These are phyloP conservation scores for Ustilago loliicola DNA, from an alignment of 1,284 basidiomycete genomes.

Conservation along the genomic window DNA sequence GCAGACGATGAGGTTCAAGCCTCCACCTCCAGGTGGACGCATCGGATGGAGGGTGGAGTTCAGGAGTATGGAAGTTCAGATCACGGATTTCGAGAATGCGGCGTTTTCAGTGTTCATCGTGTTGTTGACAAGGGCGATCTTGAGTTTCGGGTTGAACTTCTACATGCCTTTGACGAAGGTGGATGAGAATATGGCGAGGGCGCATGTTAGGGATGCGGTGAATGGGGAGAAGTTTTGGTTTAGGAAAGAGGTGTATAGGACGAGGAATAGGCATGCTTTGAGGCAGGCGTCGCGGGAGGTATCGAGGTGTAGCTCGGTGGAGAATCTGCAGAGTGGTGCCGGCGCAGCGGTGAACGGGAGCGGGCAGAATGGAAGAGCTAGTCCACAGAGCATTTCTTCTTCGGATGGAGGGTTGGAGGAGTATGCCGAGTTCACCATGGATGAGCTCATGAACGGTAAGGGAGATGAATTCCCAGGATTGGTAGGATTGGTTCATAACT, in stretches of 20 bases:
- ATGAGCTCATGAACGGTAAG: constrained; percentile 95
- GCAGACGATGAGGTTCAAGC: constrained; percentile 99
- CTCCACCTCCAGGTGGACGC: constrained; percentile 83
- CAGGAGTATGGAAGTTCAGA: constrained; percentile 97
- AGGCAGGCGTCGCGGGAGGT: constrained; percentile 49
- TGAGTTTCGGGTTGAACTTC: constrained; percentile 90
- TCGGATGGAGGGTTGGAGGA: constrained; percentile 74
- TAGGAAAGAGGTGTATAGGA: constrained; percentile 82
- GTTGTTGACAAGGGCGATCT: constrained; percentile 90
- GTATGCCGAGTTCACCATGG: constrained; percentile 89
- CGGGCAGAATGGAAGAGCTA: constrained; percentile 15
- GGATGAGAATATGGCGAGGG: constrained; percentile 94
- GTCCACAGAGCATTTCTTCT: constrained; percentile 36
- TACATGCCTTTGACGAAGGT: constrained; percentile 98
- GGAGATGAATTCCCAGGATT: constrained; percentile 84
- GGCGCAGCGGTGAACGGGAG: background rate
- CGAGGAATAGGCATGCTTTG: constrained; percentile 72
- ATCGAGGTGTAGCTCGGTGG: constrained; percentile 23
- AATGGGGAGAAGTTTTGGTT: constrained; percentile 85
- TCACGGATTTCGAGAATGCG: constrained; percentile 99
- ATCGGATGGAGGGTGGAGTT: constrained; percentile 99
- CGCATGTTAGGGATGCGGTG: constrained; percentile 86
- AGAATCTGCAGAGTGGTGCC: constrained; percentile 19
- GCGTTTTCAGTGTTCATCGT: constrained; percentile 95
- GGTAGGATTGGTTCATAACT: constrained; percentile 84